phyloP scores from a whole-genome alignment of 129 eudicot species.

The Artemisia argyi region DNA sequence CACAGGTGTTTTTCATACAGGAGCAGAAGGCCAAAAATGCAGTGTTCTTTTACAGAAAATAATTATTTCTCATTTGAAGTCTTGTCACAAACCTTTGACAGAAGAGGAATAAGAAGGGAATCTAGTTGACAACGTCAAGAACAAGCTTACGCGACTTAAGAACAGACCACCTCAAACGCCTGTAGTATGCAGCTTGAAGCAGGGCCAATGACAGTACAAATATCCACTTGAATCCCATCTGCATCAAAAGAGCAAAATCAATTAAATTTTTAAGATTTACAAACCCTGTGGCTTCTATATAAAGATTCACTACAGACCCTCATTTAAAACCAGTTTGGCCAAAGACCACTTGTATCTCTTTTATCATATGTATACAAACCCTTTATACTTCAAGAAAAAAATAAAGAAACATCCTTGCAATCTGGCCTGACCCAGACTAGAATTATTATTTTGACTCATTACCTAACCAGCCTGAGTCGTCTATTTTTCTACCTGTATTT shows the following conservation, averaged over 20 bases:
- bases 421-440: not conserved
- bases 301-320: not conserved
- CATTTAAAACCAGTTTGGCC: slow-evolving; percentile 2
- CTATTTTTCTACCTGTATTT: not conserved
- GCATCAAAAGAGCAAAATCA: slow-evolving; percentile 20
- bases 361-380: not conserved
- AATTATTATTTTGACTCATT: not conserved
- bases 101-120: not conserved
- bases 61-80: slow-evolving; percentile 34
- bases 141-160: slow-evolving; percentile 80
- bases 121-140: slow-evolving; percentile 74
- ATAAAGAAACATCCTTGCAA: not conserved
- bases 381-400: not conserved
- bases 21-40: slow-evolving; percentile 23
- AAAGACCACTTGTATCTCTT: not conserved
- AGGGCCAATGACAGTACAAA: slow-evolving; percentile 76
- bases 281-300: not conserved
- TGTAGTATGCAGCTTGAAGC: slow-evolving; percentile 81
- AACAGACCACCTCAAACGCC: slow-evolving; percentile 82
- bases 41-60: slow-evolving; percentile 35
- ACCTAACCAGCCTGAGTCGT: not conserved
- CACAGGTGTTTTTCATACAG: slow-evolving; percentile 24
- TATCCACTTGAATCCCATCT: slow-evolving; percentile 97
- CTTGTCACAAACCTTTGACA: slow-evolving; percentile 19
- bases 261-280: not conserved